Evolutionary conservation across 352 stramenopile genomes (phyloP).

Genomic region (Phytopythium sindhum): DNA sequence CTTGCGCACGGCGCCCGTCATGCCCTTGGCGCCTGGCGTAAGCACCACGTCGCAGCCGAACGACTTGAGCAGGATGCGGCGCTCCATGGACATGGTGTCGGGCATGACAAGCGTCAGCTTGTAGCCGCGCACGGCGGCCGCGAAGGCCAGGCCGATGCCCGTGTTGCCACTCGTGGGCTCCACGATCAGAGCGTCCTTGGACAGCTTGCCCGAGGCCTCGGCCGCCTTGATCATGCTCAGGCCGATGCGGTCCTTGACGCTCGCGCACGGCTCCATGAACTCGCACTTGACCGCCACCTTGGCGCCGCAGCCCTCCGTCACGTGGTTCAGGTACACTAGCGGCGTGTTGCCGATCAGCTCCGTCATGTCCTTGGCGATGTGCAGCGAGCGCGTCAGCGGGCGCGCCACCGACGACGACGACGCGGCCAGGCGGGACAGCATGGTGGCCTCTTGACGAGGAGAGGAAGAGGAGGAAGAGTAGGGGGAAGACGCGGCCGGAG

Average conservation of each 20-base stretch:
- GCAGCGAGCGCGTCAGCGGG: slow-evolving; percentile 28
- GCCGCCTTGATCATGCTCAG: slow-evolving; percentile 84
- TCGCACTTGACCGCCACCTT: slow-evolving; percentile 89
- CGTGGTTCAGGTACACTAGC: slow-evolving; percentile 90
- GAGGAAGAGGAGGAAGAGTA: neutral
- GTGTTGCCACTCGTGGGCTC: slow-evolving; percentile 95
- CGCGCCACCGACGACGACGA: slow-evolving; percentile 9
- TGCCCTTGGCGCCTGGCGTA: slow-evolving; percentile 84
- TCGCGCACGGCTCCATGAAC: slow-evolving; percentile 88
- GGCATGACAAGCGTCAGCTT: slow-evolving; percentile 95
- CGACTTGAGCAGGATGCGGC: slow-evolving; percentile 93
- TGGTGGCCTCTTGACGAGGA: slow-evolving; percentile 10
- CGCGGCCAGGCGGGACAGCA: slow-evolving; percentile 7
- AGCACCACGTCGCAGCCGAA: slow-evolving; percentile 91
- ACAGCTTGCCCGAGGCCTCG: slow-evolving; percentile 63
- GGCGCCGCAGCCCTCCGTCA: slow-evolving; percentile 72
- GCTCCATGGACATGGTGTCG: slow-evolving; percentile 95
- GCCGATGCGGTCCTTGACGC: slow-evolving; percentile 85
- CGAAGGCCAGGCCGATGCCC: slow-evolving; percentile 92
- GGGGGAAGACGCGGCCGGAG: neutral
- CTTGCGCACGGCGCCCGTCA: slow-evolving; percentile 78
- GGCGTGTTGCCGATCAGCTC: slow-evolving; percentile 95
- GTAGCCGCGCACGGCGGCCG: slow-evolving; percentile 87
- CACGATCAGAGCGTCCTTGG: slow-evolving; percentile 86
- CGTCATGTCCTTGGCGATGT: slow-evolving; percentile 93